Evolutionary conservation across 1,284 basidiomycete species (phyloP).

Genomic region (Microbotryum silenes-acaulis): DNA sequence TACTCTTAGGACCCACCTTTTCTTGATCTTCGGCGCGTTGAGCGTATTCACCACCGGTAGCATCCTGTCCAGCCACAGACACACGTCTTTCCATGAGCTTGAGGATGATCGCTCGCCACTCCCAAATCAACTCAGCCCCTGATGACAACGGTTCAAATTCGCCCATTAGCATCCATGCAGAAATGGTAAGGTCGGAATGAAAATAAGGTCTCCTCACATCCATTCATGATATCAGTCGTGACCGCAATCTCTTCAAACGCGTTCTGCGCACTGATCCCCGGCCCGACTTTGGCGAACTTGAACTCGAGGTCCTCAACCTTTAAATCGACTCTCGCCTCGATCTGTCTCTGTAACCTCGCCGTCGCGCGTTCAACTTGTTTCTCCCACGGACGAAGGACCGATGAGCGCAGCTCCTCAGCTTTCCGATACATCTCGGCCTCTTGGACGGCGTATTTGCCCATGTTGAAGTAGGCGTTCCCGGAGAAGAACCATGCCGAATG

Average conservation of each 20-base stretch:
- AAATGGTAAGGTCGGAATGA: too few species aligned
- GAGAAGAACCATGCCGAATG: constrained; percentile 31
- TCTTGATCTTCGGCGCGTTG: constrained; percentile 32
- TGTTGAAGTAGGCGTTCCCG: constrained; percentile 33
- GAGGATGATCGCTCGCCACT: constrained; percentile 21
- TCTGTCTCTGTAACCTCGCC: background rate
- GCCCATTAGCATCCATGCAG: background rate
- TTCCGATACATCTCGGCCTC: constrained; percentile 18
- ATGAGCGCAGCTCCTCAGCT: constrained; percentile 21
- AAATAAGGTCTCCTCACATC: constrained; percentile 4
- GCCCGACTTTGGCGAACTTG: constrained; percentile 8
- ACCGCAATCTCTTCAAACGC: constrained; percentile 25
- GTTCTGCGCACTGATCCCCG: constrained; percentile 18
- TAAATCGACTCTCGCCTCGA: constrained; percentile 9
- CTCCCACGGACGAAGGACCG: constrained; percentile 21
- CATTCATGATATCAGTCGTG: constrained; percentile 26
- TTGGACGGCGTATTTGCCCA: constrained; percentile 13
- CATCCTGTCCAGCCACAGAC: constrained; percentile 22
- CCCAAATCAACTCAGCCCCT: constrained; percentile 27
- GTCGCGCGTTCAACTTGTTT: constrained; percentile 15
- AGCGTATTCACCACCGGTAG: constrained; percentile 34
- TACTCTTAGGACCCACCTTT: constrained; percentile 16
- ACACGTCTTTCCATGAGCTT: constrained; percentile 16
- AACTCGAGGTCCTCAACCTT: constrained; percentile 26
- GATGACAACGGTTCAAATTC: background rate